Conservation (phyloP, 345 rosid genomes). For the sweet orange (Citrus sinensis) region DVS_A1.0 CM039161.1:21904501-21905000, state of each 20-base stretch:
- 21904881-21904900: neutral
- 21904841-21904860: neutral
- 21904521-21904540: neutral
- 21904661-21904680: conserved; percentile 59
- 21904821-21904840: neutral
- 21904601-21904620: conserved; percentile 44
- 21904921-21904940: neutral
- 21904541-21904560: neutral
- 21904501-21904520: neutral
- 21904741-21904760: conserved; percentile 32
- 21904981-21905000: neutral
- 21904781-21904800: neutral
- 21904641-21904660: conserved; percentile 52
- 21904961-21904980: neutral
- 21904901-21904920: neutral
- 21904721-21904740: conserved; percentile 62
- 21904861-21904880: neutral
- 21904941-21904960: neutral
- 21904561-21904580: neutral
- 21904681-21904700: conserved; percentile 61
- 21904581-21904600: neutral
- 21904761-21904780: neutral
- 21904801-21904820: neutral
- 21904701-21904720: conserved; percentile 55
- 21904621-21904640: conserved; percentile 57